Evolutionary conservation across 2,329 filamentous ascomycete genomes (phyloP).

Genomic region (Trichoderma hamatum): DNA sequence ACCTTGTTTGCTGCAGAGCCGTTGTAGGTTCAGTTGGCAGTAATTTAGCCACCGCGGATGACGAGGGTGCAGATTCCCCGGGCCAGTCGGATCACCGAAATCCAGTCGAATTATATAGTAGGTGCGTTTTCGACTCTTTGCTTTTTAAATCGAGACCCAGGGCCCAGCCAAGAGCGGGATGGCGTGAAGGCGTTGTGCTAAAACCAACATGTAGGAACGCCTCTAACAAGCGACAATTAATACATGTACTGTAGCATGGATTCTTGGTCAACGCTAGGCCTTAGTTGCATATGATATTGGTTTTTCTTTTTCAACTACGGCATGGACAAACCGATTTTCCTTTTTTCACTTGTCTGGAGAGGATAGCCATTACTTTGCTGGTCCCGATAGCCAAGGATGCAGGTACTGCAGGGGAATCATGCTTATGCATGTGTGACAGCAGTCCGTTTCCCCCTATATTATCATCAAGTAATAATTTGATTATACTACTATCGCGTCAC

Average conservation of each 20-base stretch:
- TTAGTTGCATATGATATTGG: not conserved
- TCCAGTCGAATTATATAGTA: not conserved
- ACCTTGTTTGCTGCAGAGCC: not conserved
- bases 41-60: not conserved
- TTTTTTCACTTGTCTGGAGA: not conserved
- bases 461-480: not conserved
- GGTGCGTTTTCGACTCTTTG: not conserved
- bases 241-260: not conserved
- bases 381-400: not conserved
- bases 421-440: not conserved
- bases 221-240: not conserved
- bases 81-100: not conserved
- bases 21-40: not conserved
- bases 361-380: not conserved
- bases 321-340: not conserved
- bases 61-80: not conserved
- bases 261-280: not conserved
- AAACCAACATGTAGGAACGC: not conserved
- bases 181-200: not conserved
- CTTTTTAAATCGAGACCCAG: not conserved
- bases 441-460: not conserved
- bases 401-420: not conserved
- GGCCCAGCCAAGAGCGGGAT: not conserved
- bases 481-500: not conserved
- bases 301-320: not conserved